Conservation (phyloP, 2,329 filamentous ascomycete genomes). For the Sphaerulina vaccinii region DNA sequence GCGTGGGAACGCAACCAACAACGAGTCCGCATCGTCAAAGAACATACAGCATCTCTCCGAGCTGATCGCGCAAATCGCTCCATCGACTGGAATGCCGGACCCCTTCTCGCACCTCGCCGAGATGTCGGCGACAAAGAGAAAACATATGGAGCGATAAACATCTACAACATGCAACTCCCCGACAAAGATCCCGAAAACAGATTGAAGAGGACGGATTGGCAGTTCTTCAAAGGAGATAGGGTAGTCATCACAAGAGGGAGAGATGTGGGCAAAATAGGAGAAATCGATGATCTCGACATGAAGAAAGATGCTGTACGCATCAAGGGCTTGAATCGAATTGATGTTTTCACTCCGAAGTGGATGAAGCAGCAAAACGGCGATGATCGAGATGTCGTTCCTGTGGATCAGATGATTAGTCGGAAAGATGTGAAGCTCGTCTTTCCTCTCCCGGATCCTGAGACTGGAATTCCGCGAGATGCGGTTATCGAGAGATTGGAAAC, state of each 20-base stretch:
- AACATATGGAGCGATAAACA: conserved; percentile 55
- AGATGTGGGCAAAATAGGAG: conserved; percentile 80
- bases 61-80: conserved; percentile 58
- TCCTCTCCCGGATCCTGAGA: conserved; percentile 65
- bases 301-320: conserved; percentile 39
- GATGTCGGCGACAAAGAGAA: conserved; percentile 62
- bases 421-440: conserved; percentile 77
- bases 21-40: conserved; percentile 28
- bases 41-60: conserved; percentile 37
- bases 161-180: conserved; percentile 30
- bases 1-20: conserved; percentile 35
- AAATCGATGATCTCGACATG: conserved; percentile 57
- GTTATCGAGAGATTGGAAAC: conserved; percentile 59
- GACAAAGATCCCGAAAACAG: conserved; percentile 27
- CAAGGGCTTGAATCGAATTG: conserved; percentile 44
- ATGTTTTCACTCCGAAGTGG: conserved; percentile 44
- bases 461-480: conserved; percentile 67
- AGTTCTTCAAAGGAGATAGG: conserved; percentile 62
- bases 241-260: conserved; percentile 77
- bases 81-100: conserved; percentile 77
- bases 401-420: conserved; percentile 54
- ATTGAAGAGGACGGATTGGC: conserved; percentile 24
- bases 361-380: conserved; percentile 42
- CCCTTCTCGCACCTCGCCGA: conserved; percentile 72
- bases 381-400: conserved; percentile 31